Evolutionary conservation across 2,329 filamentous ascomycete species (phyloP), one percentile per base, ranked within the genome.

Genomic region (Colletotrichum phormii): DNA sequence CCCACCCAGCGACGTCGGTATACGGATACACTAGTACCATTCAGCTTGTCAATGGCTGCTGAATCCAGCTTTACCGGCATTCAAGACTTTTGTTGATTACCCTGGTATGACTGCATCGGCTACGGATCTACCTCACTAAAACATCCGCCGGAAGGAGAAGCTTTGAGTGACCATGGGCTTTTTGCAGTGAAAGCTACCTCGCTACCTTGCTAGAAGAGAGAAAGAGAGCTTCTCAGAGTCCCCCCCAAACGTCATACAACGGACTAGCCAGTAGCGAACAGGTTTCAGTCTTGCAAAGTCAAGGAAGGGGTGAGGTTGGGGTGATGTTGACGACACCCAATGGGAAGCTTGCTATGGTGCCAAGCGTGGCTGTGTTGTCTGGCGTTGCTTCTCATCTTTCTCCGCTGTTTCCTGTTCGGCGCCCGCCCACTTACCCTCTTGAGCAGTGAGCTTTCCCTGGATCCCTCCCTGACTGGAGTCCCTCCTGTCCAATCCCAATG

Each of bases 351-450:
- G 33, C 42, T 26, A 18, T 15, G 55, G 26, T 65, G 71, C 71
- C 71, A 73, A 73, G 71, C 66, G 71, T 73, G 71, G 71, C 71
- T 73, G 71, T 71, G 71, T 64, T 71, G 71, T 71, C 67, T 73
- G 49, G 66, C 49, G 58, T 72, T 72, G 59, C 66, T 69, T 64
- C 54, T 49, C 55, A 64, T 64, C 70, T 71, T 55, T 73, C 67
- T 61, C 71, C 71, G 60, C 55, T 68, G 71, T 70, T 73, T 73
- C 66, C 64, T 64, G 61, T 53, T 29, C 46, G 33, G 31, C 33
- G 58, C 61, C 33, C 46, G 11, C 51, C 18, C n/a, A 49, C 11
- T 53, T 46, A 37, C 33, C 57, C 35, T 61, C 57, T 60, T 55
- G 59, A 37, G 26, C 15, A 51, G 18, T 13, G 37, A 62, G 24